Evolutionary conservation across 108 stramenopile species (phyloP).

Genomic region (Bacterosira constricta): DNA sequence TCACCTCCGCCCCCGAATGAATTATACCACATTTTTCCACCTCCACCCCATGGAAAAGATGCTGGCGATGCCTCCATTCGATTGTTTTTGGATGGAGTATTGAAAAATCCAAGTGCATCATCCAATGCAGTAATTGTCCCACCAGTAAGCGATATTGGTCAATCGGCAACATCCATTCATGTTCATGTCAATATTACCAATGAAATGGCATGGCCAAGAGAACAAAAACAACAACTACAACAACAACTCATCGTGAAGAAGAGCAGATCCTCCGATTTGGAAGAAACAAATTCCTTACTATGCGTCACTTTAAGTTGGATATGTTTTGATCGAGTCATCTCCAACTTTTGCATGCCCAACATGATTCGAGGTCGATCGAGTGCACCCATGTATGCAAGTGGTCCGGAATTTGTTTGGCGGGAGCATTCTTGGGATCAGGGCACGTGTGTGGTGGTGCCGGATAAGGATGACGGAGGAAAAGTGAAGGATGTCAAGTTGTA

Average conservation of each 20-base stretch:
- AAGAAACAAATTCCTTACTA: slow-evolving; percentile 12
- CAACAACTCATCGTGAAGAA: too few species aligned
- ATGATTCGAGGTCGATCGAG: slow-evolving; percentile 21
- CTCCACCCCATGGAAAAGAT: slow-evolving; percentile 28
- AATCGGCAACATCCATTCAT: slow-evolving; percentile 38
- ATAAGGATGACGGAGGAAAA: neutral
- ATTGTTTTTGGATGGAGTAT: slow-evolving; percentile 23
- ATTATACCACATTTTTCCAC: slow-evolving; percentile 29
- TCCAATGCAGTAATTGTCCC: slow-evolving; percentile 20
- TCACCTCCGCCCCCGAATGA: slow-evolving; percentile 31
- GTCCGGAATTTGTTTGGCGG: slow-evolving; percentile 29
- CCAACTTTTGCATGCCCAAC: slow-evolving; percentile 28
- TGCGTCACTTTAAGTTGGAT: slow-evolving; percentile 22
- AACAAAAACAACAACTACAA: neutral
- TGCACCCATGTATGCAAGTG: slow-evolving; percentile 22
- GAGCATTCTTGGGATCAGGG: slow-evolving; percentile 27
- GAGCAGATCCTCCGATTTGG: too few species aligned
- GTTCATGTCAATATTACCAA: slow-evolving; percentile 36
- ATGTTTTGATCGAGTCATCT: slow-evolving; percentile 19
- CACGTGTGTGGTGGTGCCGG: neutral
- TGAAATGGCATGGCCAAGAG: slow-evolving; percentile 29
- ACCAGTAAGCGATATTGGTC: slow-evolving; percentile 27
- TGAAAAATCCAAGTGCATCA: slow-evolving; percentile 23
- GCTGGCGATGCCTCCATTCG: slow-evolving; percentile 17
- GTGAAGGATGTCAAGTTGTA: slow-evolving; percentile 13